Percentiles rank a stretch among this genome's conserved stretches.
Conservation (phyloP, 495 filamentous ascomycete species). For the Lasiosphaeria ovina region DNA sequence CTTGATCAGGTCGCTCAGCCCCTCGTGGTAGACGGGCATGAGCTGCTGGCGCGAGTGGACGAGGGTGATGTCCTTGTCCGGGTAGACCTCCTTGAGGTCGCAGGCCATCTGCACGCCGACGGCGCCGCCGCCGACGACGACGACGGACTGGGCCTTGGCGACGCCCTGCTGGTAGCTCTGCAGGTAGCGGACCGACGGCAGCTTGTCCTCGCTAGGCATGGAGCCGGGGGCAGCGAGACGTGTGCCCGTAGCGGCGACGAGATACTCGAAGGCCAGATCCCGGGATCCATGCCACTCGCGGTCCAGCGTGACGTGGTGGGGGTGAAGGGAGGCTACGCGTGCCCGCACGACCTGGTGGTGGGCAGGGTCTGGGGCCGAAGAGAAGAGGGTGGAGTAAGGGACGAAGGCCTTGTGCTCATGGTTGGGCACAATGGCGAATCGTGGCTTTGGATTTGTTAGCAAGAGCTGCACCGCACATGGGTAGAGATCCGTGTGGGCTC, state of each 20-base stretch:
- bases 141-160: constrained; percentile 37
- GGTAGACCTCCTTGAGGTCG: constrained; percentile 57
- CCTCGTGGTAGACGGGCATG: constrained; percentile 51
- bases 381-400: constrained; percentile 45
- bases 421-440: constrained; percentile 47
- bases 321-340: constrained; percentile 41
- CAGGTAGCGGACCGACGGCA: constrained; percentile 36
- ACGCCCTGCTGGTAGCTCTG: constrained; percentile 34
- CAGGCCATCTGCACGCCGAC: constrained; percentile 55
- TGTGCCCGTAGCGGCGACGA: constrained; percentile 50
- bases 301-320: constrained; percentile 42
- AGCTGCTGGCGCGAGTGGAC: constrained; percentile 54
- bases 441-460: constrained; percentile 38
- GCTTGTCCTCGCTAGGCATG: constrained; percentile 48
- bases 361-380: constrained; percentile 29
- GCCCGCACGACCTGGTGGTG: constrained; percentile 43
- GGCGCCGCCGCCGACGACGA: constrained; percentile 59
- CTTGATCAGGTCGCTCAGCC: constrained; percentile 48
- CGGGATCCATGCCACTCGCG: constrained; percentile 44
- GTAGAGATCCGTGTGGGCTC: constrained; percentile 16
- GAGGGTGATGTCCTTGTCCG: constrained; percentile 52
- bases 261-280: constrained; percentile 46
- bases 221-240: constrained; percentile 44
- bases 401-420: constrained; percentile 59
- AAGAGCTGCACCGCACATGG: background rate